Evolutionary conservation across 345 rosid species (phyloP).

Genomic region (Aurinia saxatilis): DNA sequence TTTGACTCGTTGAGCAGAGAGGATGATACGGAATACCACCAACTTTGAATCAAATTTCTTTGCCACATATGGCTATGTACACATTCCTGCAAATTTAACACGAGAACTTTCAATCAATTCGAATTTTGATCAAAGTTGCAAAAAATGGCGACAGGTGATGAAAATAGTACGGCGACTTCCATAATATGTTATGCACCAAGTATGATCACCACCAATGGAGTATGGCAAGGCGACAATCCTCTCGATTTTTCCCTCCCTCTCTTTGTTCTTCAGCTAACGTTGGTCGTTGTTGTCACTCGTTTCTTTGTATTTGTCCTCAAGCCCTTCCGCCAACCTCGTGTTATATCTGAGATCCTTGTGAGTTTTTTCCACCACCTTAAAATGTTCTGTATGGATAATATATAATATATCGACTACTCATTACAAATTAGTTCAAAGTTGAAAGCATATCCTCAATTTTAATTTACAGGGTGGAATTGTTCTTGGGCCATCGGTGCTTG

Average conservation of each 20-base stretch:
- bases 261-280: conserved; percentile 71
- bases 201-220: conserved; percentile 91
- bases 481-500: conserved; percentile 80
- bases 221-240: conserved; percentile 98
- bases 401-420: not conserved
- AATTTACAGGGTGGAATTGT: conserved; percentile 64
- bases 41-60: conserved; percentile 19
- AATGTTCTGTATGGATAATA: not conserved
- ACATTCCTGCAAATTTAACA: conserved; percentile 9
- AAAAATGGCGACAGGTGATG: conserved; percentile 5
- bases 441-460: not conserved
- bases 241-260: conserved; percentile 85
- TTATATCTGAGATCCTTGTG: conserved; percentile 78
- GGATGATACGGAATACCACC: conserved; percentile 30
- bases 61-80: conserved; percentile 8
- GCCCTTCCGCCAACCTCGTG: conserved; percentile 92
- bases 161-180: conserved; percentile 25
- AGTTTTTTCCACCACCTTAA: conserved; percentile 1
- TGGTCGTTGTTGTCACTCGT: conserved; percentile 72
- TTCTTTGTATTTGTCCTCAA: conserved; percentile 57
- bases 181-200: conserved; percentile 82
- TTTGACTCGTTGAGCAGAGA: conserved; percentile 23
- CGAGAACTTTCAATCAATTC: conserved; percentile 1
- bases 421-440: not conserved
- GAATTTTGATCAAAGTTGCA: not conserved